A percentile compares a stretch with the other conserved stretches of the same genome.
These are phyloP conservation scores for Puccinia triticina DNA, from an alignment of 1,284 basidiomycete genomes.

Conservation along the genomic window DNA sequence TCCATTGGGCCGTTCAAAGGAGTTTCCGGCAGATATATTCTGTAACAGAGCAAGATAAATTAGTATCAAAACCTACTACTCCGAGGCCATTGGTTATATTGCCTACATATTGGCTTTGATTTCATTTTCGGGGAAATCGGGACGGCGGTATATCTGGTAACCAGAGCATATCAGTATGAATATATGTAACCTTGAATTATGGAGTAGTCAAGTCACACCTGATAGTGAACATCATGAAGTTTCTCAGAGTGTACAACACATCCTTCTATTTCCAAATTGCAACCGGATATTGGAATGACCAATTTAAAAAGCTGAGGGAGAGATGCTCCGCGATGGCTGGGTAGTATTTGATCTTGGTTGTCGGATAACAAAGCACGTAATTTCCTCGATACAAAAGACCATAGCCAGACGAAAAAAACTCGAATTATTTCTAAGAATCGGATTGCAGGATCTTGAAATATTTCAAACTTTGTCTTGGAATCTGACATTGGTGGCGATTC, in stretches of 20 bases:
- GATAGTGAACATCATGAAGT: constrained; percentile 3
- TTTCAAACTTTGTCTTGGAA: not conserved
- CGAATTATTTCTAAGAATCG: not conserved
- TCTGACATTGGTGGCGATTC: not conserved
- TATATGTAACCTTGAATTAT: too few relatives aligned
- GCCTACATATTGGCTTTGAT: constrained; percentile 31
- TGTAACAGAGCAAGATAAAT: not conserved
- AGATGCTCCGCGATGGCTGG: not conserved
- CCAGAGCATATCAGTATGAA: too few relatives aligned
- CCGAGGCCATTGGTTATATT: not conserved
- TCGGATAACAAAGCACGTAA: not conserved
- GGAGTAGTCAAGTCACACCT: not conserved
- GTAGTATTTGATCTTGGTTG: not conserved
- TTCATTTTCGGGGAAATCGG: not conserved
- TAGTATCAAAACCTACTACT: not conserved
- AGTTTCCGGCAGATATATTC: constrained; percentile 29
- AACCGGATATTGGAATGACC: constrained; percentile 7
- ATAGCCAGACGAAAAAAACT: not conserved
- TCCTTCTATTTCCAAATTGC: constrained; percentile 15
- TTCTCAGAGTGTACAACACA: constrained; percentile 5
- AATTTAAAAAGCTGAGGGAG: constrained; percentile 4
- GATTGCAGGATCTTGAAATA: not conserved
- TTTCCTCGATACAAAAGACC: not conserved
- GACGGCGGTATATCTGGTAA: constrained; percentile 1
- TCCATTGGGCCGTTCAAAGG: constrained; percentile 19